A percentile compares a stretch with the other conserved stretches of the same genome.
phyloP scores from a whole-genome alignment of 768 basidiomycete species.

The Podaxis rugospora region DNA sequence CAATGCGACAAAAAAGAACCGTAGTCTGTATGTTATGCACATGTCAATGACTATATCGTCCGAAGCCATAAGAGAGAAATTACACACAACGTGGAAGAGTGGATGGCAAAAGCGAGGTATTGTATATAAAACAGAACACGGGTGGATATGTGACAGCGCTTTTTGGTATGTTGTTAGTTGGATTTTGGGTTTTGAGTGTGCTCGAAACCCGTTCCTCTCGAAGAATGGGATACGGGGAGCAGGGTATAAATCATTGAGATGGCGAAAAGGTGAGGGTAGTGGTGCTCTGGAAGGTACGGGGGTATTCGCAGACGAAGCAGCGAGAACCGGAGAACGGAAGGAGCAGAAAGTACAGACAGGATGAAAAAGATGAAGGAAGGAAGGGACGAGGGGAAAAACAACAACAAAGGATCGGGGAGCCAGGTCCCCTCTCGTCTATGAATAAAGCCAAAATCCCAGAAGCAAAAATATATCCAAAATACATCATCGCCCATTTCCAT shows the following conservation, averaged over 20 bases:
- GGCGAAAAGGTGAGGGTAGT: neutral
- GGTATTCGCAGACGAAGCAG: neutral
- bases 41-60: neutral
- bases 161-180: neutral
- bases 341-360: neutral
- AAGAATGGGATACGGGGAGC: neutral
- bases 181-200: neutral
- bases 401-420: neutral
- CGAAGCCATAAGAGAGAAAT: neutral
- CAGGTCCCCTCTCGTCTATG: slow-evolving; percentile 2
- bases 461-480: neutral
- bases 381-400: neutral
- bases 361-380: neutral
- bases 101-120: neutral
- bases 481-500: slow-evolving; percentile 6
- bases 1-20: slow-evolving; percentile 1
- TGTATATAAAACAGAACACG: slow-evolving; percentile 4
- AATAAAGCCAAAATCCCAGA: neutral
- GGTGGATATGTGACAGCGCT: neutral
- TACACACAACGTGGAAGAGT: neutral
- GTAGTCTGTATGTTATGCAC: neutral
- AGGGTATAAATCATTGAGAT: neutral
- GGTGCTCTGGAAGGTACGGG: neutral
- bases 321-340: neutral
- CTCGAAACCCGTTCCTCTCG: neutral